Base-by-base conservation (phyloP, 225 moss, liverwort and hornwort species). In the Climacium dendroides region DNA sequence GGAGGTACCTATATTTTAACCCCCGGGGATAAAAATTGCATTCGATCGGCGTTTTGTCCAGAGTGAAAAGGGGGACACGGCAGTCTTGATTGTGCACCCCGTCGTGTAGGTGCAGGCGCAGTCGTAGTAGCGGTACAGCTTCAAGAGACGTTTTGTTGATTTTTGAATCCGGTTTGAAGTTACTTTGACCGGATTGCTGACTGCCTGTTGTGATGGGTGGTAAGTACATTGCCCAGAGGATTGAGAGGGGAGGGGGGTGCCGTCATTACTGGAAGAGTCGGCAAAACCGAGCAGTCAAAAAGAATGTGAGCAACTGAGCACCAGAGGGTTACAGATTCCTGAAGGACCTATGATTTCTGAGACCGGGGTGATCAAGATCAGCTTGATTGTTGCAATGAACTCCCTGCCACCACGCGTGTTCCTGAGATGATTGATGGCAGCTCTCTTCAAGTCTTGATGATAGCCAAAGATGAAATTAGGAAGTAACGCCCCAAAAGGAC, bases 361-460 rank as follows among this genome's bases (percentile, higher is more conserved):
- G 75, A 83, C 83, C 32, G 55, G 73, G 60, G 23, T 66, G 77
- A 83, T 76, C 59, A 84, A 83, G 52, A 88, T 88, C 88, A 24
- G 61, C 78, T 88, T 88, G 84, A 88, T 88, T 84, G 88, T 84
- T 88, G 88, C 84, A 84, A 88, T 88, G 84, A 88, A 70, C 61
- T 57, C 88, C 83, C 79, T 78, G 78, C 70, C 70, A 84, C 79
- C 84, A 78, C 83, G 60, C 79, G 78, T 88, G 84, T 79, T 84
- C 84, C 84, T 88, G 78, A 60, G 88, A 79, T 84, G 84, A 84
- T 84, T 71, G 78, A 84, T 69, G 69, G 65, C 55, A 63, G 63
- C 74, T 74, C 87, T 75, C 81, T 65, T 60, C 83, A 78, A 32
- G 58, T 69, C 60, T 69, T 88, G 88, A 70, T 88, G 78, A 78